phyloP scores from a whole-genome alignment of 495 filamentous ascomycete species.

The Aspergillus carlsbadensis region DNA sequence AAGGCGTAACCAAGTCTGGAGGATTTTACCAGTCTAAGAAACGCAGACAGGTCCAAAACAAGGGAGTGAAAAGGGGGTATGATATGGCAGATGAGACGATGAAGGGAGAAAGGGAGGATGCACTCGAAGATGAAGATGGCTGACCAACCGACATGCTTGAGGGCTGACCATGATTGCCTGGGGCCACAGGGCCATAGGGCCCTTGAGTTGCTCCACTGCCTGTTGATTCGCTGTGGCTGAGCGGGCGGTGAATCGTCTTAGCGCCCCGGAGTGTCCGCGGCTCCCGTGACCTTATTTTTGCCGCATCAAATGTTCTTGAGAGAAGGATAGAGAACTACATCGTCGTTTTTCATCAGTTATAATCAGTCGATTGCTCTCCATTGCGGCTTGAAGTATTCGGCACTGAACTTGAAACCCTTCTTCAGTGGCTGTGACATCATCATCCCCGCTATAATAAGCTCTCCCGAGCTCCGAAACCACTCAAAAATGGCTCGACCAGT shows the following conservation, averaged over 20 bases:
- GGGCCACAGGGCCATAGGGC: not conserved
- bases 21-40: not conserved
- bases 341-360: not conserved
- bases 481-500: constrained; percentile 34
- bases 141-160: constrained; percentile 9
- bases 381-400: not conserved
- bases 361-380: no score
- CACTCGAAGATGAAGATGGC: constrained; percentile 21
- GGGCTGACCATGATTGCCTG: constrained; percentile 1
- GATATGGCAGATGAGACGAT: constrained; percentile 23
- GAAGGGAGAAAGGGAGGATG: constrained; percentile 22
- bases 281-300: constrained; percentile 20
- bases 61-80: constrained; percentile 12
- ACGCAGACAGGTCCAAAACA: not conserved
- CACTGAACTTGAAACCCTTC: not conserved
- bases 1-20: constrained; percentile 7
- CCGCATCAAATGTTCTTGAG: constrained; percentile 5
- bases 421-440: no score
- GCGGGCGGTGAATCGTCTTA: constrained; percentile 1
- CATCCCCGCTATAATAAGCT: not conserved
- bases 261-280: constrained; percentile 12
- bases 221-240: constrained; percentile 9
- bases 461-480: not conserved
- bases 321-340: not conserved
- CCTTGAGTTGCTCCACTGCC: constrained; percentile 3